phyloP scores from a whole-genome alignment of 768 basidiomycete genomes.

The Wakefieldia striispora region DNA sequence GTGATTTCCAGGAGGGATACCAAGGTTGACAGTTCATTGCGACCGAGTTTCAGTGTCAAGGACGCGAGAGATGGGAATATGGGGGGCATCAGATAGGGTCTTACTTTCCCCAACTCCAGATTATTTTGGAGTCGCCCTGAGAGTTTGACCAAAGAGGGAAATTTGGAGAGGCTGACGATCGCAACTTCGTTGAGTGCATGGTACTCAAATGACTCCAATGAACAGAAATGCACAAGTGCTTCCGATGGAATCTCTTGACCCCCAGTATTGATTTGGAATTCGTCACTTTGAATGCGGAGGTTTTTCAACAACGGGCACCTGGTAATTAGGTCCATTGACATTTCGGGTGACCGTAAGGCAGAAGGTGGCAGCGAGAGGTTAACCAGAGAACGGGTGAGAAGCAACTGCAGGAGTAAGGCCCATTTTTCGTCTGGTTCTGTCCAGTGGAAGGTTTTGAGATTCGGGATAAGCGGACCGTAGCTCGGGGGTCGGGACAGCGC shows the following conservation, averaged over 20 bases:
- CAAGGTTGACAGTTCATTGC: slow-evolving; percentile 9
- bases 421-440: no score
- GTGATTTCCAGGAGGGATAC: slow-evolving; percentile 20
- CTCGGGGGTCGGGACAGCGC: no score
- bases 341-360: slow-evolving; percentile 17
- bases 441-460: no score
- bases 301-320: slow-evolving; percentile 19
- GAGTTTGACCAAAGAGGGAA: slow-evolving; percentile 15
- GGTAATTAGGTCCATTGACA: slow-evolving; percentile 5
- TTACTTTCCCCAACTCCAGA: slow-evolving; percentile 16
- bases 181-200: slow-evolving; percentile 19
- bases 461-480: no score
- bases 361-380: slow-evolving; percentile 9
- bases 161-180: slow-evolving; percentile 12
- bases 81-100: slow-evolving; percentile 9
- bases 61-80: slow-evolving; percentile 13
- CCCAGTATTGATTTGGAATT: no score
- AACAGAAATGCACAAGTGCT: slow-evolving; percentile 13
- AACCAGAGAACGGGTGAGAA: slow-evolving; percentile 18
- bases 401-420: no score
- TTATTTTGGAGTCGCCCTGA: slow-evolving; percentile 12
- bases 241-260: no score
- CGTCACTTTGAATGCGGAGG: neutral
- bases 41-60: slow-evolving; percentile 6
- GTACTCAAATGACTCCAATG: slow-evolving; percentile 16